A percentile compares a stretch with the other conserved stretches of the same genome.
These are phyloP conservation scores for Beauveria asiatica DNA, from an alignment of 2,329 filamentous ascomycete species.

Conservation along the genomic window DNA sequence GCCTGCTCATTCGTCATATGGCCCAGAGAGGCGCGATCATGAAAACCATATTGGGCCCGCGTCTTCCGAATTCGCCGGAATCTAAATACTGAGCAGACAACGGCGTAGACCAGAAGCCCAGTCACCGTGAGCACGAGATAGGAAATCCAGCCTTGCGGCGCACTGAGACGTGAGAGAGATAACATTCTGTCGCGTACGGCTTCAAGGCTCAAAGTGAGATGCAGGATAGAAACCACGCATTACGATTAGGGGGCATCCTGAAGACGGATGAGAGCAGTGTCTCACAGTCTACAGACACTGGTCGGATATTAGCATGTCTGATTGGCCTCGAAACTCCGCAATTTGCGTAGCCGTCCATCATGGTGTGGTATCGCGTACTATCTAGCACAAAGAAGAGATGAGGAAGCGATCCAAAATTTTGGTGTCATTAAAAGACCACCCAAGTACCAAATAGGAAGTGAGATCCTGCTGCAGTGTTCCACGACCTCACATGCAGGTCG, in stretches of 20 bases:
- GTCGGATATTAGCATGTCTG: too few species aligned
- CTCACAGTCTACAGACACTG: too few species aligned
- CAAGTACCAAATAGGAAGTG: too few species aligned
- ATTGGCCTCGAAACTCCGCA: too few species aligned
- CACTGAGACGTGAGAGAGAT: neutral
- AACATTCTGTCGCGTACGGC: neutral
- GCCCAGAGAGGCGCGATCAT: slow-evolving; percentile 27
- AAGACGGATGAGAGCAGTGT: neutral
- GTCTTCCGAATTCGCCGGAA: slow-evolving; percentile 26
- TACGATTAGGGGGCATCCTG: neutral
- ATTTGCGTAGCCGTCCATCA: too few species aligned
- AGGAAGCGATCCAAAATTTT: neutral
- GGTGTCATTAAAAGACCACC: too few species aligned
- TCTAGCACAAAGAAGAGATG: neutral
- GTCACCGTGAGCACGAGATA: slow-evolving; percentile 10
- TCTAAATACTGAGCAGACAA: slow-evolving; percentile 28
- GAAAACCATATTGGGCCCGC: slow-evolving; percentile 23
- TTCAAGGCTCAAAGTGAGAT: neutral
- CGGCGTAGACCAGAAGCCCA: slow-evolving; percentile 22
- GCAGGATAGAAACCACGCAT: neutral
- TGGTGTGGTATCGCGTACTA: neutral
- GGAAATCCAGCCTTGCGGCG: neutral
- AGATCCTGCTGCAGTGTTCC: too few species aligned
- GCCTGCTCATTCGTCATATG: slow-evolving; percentile 37
- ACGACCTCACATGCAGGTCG: too few species aligned